Evolutionary conservation across 1,284 basidiomycete species (phyloP).

Genomic region (Boletus mariae): DNA sequence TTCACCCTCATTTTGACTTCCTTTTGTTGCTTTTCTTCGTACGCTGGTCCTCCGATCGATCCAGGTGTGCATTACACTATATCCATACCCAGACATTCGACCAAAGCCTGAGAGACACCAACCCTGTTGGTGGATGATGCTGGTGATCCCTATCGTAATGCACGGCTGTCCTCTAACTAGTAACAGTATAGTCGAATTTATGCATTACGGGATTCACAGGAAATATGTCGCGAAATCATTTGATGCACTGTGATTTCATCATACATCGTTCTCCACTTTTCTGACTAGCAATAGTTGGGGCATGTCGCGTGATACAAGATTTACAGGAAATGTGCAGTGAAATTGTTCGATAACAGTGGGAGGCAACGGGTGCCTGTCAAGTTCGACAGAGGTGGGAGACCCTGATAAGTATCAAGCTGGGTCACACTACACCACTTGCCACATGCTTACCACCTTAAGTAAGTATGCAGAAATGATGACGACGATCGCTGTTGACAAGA

Average conservation of each 20-base stretch:
- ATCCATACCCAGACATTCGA: neutral
- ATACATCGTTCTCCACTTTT: neutral
- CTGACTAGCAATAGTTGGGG: no score
- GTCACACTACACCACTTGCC: neutral
- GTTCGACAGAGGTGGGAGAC: neutral
- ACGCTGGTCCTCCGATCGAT: neutral
- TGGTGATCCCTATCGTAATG: neutral
- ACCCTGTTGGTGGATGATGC: neutral
- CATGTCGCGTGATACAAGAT: no score
- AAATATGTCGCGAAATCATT: neutral
- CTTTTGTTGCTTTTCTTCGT: conserved; percentile 1
- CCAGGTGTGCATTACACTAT: neutral
- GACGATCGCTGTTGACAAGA: neutral
- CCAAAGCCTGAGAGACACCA: neutral
- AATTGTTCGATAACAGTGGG: no score
- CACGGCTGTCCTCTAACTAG: neutral
- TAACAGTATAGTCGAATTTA: neutral
- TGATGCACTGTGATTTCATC: neutral
- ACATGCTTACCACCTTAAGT: neutral
- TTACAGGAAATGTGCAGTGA: no score
- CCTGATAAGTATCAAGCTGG: neutral
- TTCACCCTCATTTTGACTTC: neutral
- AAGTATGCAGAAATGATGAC: neutral
- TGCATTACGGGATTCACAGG: neutral
- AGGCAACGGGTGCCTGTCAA: no score